phyloP scores from a whole-genome alignment of 345 rosid species.

The Erucastrum elatum region DNA sequence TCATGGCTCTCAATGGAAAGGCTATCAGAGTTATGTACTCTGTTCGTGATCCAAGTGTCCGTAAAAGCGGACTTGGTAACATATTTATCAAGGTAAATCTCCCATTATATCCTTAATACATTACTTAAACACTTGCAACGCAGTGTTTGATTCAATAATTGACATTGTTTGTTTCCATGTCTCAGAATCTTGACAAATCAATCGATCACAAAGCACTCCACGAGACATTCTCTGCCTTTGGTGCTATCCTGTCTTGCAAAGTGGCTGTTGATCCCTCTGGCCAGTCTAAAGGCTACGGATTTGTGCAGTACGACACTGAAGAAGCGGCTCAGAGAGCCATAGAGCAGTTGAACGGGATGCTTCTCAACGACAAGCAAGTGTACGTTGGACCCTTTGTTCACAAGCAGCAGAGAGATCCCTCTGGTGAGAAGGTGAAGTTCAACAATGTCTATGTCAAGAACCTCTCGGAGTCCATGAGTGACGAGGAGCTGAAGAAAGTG shows the following conservation, averaged over 20 bases:
- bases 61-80: conserved; percentile 90
- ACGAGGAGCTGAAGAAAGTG: conserved; percentile 63
- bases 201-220: conserved; percentile 92
- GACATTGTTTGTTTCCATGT: neutral
- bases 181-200: conserved; percentile 79
- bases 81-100: conserved; percentile 75
- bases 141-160: neutral
- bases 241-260: conserved; percentile 86
- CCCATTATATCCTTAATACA: neutral
- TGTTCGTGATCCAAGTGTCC: conserved; percentile 85
- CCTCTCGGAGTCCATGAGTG: conserved; percentile 60
- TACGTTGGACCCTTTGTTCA: conserved; percentile 90
- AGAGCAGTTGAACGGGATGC: conserved; percentile 87
- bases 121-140: neutral
- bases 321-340: conserved; percentile 83
- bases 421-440: conserved; percentile 54
- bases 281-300: conserved; percentile 94
- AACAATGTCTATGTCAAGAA: conserved; percentile 85
- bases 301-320: conserved; percentile 79
- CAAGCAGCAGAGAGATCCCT: conserved; percentile 75
- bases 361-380: conserved; percentile 89
- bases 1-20: conserved; percentile 65
- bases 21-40: conserved; percentile 87
- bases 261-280: conserved; percentile 74
- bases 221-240: conserved; percentile 86